Conservation (phyloP, 148 eudicot species). For the Silene uniflora region DNA sequence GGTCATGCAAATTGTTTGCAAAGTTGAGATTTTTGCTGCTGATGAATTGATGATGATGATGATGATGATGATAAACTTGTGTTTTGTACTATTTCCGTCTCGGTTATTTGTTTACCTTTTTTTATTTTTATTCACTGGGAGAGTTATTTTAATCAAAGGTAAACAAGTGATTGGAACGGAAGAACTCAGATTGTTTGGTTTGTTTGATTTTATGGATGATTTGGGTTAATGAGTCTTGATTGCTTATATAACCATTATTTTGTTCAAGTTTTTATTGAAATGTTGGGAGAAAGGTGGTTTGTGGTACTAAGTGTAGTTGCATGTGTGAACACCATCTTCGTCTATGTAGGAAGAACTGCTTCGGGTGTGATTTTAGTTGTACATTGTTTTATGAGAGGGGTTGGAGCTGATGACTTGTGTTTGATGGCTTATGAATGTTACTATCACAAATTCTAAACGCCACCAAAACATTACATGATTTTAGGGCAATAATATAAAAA, state of each 20-base stretch:
- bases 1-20: neutral
- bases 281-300: neutral
- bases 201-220: neutral
- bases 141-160: too few species aligned
- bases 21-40: neutral
- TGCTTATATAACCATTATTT: neutral
- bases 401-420: neutral
- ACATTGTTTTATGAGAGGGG: neutral
- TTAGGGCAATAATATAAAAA: neutral
- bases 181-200: too few species aligned
- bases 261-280: neutral
- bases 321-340: conserved; percentile 12
- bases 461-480: neutral
- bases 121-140: too few species aligned
- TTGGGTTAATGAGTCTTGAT: neutral
- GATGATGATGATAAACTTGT: neutral
- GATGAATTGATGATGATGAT: neutral
- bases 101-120: too few species aligned
- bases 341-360: neutral
- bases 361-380: neutral
- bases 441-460: too few species aligned
- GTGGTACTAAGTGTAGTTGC: neutral
- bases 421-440: neutral
- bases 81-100: neutral
- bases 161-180: too few species aligned